phyloP scores from a whole-genome alignment of 106 monocot genomes.

The Alisma plantagoaquatica region DNA sequence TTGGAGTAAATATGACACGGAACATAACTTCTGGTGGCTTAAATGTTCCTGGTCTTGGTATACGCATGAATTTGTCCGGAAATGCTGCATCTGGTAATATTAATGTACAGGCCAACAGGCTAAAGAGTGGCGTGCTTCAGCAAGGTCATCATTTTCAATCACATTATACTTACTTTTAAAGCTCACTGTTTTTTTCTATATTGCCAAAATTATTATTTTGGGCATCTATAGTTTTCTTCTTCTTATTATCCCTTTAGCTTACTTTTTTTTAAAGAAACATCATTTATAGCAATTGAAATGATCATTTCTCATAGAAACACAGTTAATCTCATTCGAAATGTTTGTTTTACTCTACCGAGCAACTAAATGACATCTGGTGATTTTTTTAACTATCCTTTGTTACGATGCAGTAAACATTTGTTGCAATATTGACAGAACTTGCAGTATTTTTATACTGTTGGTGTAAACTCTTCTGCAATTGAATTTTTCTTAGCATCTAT shows the following conservation, averaged over 20 bases:
- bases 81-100: conserved; percentile 60
- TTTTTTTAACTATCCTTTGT: too few species aligned
- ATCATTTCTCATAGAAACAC: not conserved
- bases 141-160: conserved; percentile 48
- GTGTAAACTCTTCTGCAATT: too few species aligned
- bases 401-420: too few species aligned
- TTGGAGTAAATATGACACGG: conserved; percentile 66
- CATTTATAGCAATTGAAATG: not conserved
- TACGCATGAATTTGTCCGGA: conserved; percentile 57
- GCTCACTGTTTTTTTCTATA: not conserved
- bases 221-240: too few species aligned
- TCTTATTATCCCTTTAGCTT: too few species aligned
- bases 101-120: conserved; percentile 67
- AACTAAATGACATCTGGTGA: too few species aligned
- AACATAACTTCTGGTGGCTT: conserved; percentile 71
- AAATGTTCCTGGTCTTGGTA: conserved; percentile 54
- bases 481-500: too few species aligned
- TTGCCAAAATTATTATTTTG: not conserved
- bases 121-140: conserved; percentile 88
- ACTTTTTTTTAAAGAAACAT: too few species aligned
- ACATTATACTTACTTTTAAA: not conserved
- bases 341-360: too few species aligned
- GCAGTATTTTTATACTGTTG: too few species aligned
- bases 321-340: not conserved
- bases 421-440: too few species aligned